Conservation (phyloP, 1,284 basidiomycete genomes). For the Polyporus tsugae region DNA sequence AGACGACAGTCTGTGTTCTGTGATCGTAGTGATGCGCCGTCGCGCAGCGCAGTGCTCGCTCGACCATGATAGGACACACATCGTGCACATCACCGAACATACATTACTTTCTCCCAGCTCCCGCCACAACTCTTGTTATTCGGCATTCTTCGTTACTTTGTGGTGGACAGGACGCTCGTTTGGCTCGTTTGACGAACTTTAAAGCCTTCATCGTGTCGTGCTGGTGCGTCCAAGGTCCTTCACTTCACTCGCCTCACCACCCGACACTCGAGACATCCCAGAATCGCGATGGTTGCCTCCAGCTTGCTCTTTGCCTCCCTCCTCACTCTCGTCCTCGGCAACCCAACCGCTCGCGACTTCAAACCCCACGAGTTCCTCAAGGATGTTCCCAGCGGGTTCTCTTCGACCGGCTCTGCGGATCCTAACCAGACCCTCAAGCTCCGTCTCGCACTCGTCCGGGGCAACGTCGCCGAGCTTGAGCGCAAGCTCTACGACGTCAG, state of each 20-base stretch:
- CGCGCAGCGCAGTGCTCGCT: too few species aligned
- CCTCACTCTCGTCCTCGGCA: constrained; percentile 37
- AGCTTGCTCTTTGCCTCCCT: constrained; percentile 37
- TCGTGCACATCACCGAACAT: too few species aligned
- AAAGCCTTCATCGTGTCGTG: neutral
- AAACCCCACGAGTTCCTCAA: constrained; percentile 41
- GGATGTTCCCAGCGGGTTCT: constrained; percentile 41
- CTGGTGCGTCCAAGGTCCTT: neutral
- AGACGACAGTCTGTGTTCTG: too few species aligned
- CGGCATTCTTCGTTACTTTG: too few species aligned
- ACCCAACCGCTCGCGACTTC: constrained; percentile 39
- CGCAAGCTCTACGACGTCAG: constrained; percentile 46
- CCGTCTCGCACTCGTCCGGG: constrained; percentile 45
- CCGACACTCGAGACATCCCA: neutral
- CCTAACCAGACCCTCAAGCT: constrained; percentile 40
- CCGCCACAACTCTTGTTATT: too few species aligned
- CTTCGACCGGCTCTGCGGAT: constrained; percentile 37
- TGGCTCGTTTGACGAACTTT: neutral
- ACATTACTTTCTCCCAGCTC: too few species aligned
- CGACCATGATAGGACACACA: too few species aligned
- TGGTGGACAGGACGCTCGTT: too few species aligned
- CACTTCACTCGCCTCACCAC: neutral
- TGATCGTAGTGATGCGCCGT: too few species aligned
- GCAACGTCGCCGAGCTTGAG: constrained; percentile 46
- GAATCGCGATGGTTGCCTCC: constrained; percentile 34